A percentile compares a stretch with the other conserved stretches of the same genome.
Conservation (phyloP, 495 filamentous ascomycete genomes). For the Penicillium dipodomyicola region DNA sequence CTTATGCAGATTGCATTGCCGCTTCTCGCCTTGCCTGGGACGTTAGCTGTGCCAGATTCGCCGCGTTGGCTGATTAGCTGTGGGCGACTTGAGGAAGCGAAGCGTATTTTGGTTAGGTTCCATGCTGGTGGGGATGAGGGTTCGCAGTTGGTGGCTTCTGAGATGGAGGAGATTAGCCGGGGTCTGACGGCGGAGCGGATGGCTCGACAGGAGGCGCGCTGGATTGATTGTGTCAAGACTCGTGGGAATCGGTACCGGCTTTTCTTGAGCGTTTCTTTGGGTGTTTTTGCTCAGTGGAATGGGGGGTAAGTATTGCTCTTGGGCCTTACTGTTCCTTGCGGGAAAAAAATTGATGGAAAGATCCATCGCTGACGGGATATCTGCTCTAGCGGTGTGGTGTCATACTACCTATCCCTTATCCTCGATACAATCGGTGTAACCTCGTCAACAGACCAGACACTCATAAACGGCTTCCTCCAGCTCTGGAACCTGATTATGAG, state of each 20-base stretch:
- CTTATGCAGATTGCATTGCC: constrained; percentile 60
- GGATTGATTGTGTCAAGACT: constrained; percentile 9
- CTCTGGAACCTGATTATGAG: constrained; percentile 15
- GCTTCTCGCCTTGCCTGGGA: constrained; percentile 32
- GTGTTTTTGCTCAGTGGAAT: constrained; percentile 15
- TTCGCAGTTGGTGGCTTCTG: constrained; percentile 6
- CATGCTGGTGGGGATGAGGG: constrained; percentile 46
- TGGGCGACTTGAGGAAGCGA: constrained; percentile 48
- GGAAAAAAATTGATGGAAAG: not conserved
- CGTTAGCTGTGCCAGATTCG: constrained; percentile 33
- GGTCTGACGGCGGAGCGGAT: not conserved
- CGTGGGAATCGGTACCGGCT: constrained; percentile 16
- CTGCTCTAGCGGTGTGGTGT: constrained; percentile 43
- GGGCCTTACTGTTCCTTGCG: not conserved
- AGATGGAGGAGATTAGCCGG: constrained; percentile 5
- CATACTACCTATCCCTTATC: constrained; percentile 54
- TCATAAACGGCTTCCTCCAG: constrained; percentile 16
- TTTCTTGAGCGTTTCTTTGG: constrained; percentile 13
- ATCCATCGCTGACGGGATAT: not conserved
- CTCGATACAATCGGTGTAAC: constrained; percentile 54
- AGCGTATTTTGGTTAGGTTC: constrained; percentile 44
- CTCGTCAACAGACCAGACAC: constrained; percentile 41
- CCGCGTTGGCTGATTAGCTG: constrained; percentile 37
- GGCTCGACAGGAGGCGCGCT: not conserved
- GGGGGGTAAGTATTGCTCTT: not conserved